Base-by-base conservation (phyloP, 495 filamentous ascomycete species). In the Rhypophila decipiens region DNA sequence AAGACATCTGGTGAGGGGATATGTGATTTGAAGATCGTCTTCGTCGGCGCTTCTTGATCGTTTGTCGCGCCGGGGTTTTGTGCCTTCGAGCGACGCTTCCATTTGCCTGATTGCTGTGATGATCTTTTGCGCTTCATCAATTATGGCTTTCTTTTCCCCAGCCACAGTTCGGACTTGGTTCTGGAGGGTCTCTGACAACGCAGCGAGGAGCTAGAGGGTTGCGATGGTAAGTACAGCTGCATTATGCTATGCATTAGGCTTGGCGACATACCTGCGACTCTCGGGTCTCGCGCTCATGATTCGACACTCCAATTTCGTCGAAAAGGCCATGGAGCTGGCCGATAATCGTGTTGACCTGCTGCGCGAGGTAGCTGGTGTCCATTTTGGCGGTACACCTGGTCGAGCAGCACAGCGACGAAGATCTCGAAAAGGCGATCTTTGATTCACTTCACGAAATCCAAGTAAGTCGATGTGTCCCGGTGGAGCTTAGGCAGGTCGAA, bases 331-430 rank as follows among this genome's bases (percentile, higher is more conserved):
- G 90, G 38, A 99, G 75, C 67, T 95, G 86, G 60, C 77, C 76
- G 56, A 95, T 86, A 59, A 95, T 96, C 54, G 80, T 90, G 55
- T 87, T 87, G 65, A 96, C 87, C 77, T 96, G 90, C 60, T 90
- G 87, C 57, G 88, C 85, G 63, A 96, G 72, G 61, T 94, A 91
- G 62, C 84, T 85, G 40, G 89, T 88, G 68, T 96, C 88, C 90
- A 95, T 96, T 31, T 38, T 50, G 48, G 17, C 20, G 47, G 43
- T 39, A 37, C 39, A 23, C 34, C 39, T 20, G 37, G 29, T 38
- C 18, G 45, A 40, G 23, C 17, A 33, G 19, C 17, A 39, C 23
- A 31, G 27, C 18, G 10, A 24, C 20, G 36, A 2, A 21, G 44
- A 2, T 22, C 10, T 20, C 2, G 15, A 15, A 7, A 24, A 41